These are phyloP conservation scores for Oryza meyeriana DNA, from an alignment of 176 grass and related monocot species.

Conservation along the genomic window DNA sequence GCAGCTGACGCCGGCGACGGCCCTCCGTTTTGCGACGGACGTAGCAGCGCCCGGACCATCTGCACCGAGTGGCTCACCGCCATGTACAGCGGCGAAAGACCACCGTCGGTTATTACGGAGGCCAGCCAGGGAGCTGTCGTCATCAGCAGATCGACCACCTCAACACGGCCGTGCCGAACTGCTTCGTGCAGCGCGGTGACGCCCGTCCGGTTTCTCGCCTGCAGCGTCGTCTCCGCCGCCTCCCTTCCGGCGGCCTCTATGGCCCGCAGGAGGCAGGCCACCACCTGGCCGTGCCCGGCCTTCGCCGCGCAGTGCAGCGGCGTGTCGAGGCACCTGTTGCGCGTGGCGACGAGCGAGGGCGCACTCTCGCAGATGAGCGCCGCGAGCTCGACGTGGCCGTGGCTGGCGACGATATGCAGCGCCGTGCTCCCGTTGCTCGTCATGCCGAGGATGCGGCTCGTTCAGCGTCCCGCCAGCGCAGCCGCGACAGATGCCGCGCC, in stretches of 20 bases:
- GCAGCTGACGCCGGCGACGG: background rate
- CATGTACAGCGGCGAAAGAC: constrained; percentile 41
- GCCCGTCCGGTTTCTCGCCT: constrained; percentile 18
- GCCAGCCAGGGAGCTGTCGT: background rate
- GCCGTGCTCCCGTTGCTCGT: constrained; percentile 49
- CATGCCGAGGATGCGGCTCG: background rate
- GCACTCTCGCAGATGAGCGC: background rate
- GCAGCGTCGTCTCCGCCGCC: background rate
- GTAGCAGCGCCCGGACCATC: background rate
- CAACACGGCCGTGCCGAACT: background rate
- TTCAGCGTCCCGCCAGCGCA: too few species aligned
- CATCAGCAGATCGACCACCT: constrained; percentile 21
- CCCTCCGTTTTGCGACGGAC: background rate
- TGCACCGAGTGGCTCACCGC: background rate
- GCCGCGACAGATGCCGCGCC: too few species aligned
- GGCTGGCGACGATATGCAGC: constrained; percentile 47
- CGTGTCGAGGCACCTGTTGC: constrained; percentile 35
- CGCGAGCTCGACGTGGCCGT: constrained; percentile 9
- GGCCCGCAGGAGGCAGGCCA: background rate
- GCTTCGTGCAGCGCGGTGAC: constrained; percentile 45
- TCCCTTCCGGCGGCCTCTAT: background rate
- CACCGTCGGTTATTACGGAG: background rate
- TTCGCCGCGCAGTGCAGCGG: constrained; percentile 44
- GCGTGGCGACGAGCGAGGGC: background rate
- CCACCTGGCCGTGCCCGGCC: background rate